Base-by-base conservation (phyloP, 495 filamentous ascomycete genomes). In the Xylaria palmicola region DNA sequence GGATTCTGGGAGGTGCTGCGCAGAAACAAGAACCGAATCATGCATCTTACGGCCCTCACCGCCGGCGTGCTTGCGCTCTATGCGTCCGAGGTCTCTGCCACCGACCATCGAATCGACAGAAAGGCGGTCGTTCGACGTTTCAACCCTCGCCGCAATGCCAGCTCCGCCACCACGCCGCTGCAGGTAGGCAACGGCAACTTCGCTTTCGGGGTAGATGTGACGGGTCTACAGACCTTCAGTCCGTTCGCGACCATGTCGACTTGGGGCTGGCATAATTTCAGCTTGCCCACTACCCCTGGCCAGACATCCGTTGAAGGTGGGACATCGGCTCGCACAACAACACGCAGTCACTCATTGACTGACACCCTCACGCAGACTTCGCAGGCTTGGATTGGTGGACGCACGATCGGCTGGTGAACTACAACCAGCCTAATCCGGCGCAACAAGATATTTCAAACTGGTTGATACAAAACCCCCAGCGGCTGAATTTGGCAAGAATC, bases 201-300 rank as follows among this genome's bases (percentile, higher is more conserved):
- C 60, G 81, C 80, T 41, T 85, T 83, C 51, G 81, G 81, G 3
- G 78, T 75, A 7, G 82, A 83, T 62, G 60, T 83, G 8, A 82
- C 81, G 5, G 81, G 82, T 8, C 61, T 83, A 4, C 83, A 87
- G 70, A 87, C 82, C 17, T 86, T 86, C 72, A 77, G 81, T 62
- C 81, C 84, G 15, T 85, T 83, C 65, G 80, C 74, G 41, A 85
- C 77, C 6, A 72, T 86, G 59, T 83, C 79, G 2, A 78, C 78
- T 6, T 83, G 79, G 80, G 79, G 80, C 7, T 85, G 81, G 82
- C 81, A 85, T 72, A 85, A 85, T 64, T 80, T 81, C 62, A 82
- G 79, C 20, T 66, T 83, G 32, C 81, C 82, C 3, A 79, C 74
- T 15, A 77, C 75, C 0, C 58, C 61, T 13, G 67, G 68, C 9